Evolutionary conservation across 257 asterid species (phyloP), one percentile per base, ranked within the genome.

Genomic region (Gentiana straminea): DNA sequence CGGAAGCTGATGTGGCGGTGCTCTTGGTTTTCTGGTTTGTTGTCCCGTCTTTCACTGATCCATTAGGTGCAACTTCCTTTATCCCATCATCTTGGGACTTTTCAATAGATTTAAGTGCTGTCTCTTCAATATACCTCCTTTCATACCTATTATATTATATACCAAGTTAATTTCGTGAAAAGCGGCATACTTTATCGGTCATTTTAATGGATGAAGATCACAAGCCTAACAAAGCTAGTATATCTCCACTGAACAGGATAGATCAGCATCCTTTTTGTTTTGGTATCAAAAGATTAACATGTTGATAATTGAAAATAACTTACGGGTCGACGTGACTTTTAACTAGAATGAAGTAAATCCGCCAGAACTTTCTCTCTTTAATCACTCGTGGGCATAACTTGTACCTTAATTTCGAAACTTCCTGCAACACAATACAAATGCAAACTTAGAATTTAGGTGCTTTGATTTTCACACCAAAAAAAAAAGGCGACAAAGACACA

Each of bases 291-390:
- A 41, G 46, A 41, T 47, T 15, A 47, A 59, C 48, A 35, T 10
- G 43, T 33, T 9, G 10, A 45, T 54, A 36, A 35, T 2, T 13
- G 57, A 49, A 46, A 54, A 45, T 37, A 45, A 87, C 98, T 83
- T 70, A 91, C 98, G 77, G 85, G 46, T 78, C 83, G 55, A 84
- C 79, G 52, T 81, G 91, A 66, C 85, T 81, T 67, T 81, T 84
- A 50, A 84, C 96, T 34, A 91, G 86, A 67, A 87, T 70, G 77
- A 91, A 87, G 79, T 87, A 91, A 76, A 84, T 91, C 80, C 87
- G 86, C 97, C 97, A 90, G 63, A 86, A 90, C 70, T 80, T 84
- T 73, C 94, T 75, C 74, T 91, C 95, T 81, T 79, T 87, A 96
- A 91, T 91, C 75, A 73, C 76, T 38, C 88, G 70, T 35, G 97